Percentiles rank a stretch among this genome's conserved stretches.
Evolutionary conservation across 805 yeast genomes (phyloP).

Genomic region (Spathaspora sp.): DNA sequence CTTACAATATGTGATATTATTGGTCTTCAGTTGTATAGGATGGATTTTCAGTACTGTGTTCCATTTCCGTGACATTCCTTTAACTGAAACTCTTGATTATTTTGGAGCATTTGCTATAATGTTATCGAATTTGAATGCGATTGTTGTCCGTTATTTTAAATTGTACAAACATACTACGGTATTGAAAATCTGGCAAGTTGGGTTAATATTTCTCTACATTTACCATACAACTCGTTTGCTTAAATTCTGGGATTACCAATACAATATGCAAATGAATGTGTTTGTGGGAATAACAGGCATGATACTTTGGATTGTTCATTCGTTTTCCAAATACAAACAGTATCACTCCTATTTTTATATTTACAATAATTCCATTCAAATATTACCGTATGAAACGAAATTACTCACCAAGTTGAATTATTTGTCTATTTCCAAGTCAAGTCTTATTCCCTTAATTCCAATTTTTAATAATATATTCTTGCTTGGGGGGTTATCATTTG

Average conservation of each 20-base stretch:
- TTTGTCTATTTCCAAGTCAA: constrained; percentile 22
- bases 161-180: constrained; percentile 12
- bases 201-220: constrained; percentile 16
- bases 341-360: constrained; percentile 14
- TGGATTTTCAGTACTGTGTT: constrained; percentile 37
- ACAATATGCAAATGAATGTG: constrained; percentile 31
- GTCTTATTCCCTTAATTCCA: constrained; percentile 32
- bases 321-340: constrained; percentile 15
- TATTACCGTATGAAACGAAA: constrained; percentile 37
- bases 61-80: constrained; percentile 33
- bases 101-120: constrained; percentile 39
- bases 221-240: constrained; percentile 26
- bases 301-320: constrained; percentile 32
- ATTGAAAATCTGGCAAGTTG: constrained; percentile 3
- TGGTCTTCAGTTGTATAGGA: constrained; percentile 27
- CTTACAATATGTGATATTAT: constrained; percentile 25
- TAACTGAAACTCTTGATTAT: constrained; percentile 40
- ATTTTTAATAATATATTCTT: constrained; percentile 31
- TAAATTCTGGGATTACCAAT: constrained; percentile 36
- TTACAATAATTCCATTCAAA: constrained; percentile 33
- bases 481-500: constrained; percentile 28
- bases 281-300: constrained; percentile 27
- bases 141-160: constrained; percentile 27
- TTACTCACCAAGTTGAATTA: constrained; percentile 28
- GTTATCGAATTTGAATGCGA: constrained; percentile 32